Evolutionary conservation across 192 early-diverging fungal species (phyloP).

Genomic region (Dissophora globulifera): DNA sequence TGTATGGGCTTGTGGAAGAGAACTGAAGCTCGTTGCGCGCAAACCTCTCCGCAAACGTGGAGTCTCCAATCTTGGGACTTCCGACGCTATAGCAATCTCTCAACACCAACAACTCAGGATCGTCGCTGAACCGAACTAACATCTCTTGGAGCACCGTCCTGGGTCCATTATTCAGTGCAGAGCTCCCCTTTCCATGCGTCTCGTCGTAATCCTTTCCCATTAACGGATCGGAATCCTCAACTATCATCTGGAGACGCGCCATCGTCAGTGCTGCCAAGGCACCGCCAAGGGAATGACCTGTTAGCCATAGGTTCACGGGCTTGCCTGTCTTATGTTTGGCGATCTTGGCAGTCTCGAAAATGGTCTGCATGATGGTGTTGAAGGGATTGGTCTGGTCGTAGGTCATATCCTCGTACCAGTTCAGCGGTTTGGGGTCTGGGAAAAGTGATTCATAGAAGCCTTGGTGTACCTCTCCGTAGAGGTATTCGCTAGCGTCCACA

Average conservation of each 20-base stretch:
- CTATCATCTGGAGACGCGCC: conserved; percentile 54
- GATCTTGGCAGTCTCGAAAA: conserved; percentile 36
- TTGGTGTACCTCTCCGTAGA: conserved; percentile 63
- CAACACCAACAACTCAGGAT: conserved; percentile 27
- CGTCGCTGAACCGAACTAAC: conserved; percentile 33
- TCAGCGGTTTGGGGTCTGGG: conserved; percentile 23
- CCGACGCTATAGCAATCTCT: conserved; percentile 59
- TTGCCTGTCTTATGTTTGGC: conserved; percentile 14
- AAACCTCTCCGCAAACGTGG: conserved; percentile 60
- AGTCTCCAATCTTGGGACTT: conserved; percentile 60
- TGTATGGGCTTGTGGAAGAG: conserved; percentile 23
- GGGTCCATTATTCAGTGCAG: background rate
- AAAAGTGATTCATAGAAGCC: conserved; percentile 65
- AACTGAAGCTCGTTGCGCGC: conserved; percentile 21
- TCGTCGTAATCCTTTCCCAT: background rate
- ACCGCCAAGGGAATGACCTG: conserved; percentile 65
- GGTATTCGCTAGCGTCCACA: conserved; percentile 55
- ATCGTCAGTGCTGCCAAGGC: conserved; percentile 58
- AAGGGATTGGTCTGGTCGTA: conserved; percentile 55
- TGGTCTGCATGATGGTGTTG: conserved; percentile 53
- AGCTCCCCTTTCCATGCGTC: no score
- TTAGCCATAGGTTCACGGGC: conserved; percentile 60
- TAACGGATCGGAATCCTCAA: conserved; percentile 33
- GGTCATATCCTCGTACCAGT: conserved; percentile 5
- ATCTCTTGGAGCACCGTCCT: conserved; percentile 38